These are phyloP conservation scores for Irpex rosettiformis DNA, from an alignment of 1,284 basidiomycete species.

Conservation along the genomic window DNA sequence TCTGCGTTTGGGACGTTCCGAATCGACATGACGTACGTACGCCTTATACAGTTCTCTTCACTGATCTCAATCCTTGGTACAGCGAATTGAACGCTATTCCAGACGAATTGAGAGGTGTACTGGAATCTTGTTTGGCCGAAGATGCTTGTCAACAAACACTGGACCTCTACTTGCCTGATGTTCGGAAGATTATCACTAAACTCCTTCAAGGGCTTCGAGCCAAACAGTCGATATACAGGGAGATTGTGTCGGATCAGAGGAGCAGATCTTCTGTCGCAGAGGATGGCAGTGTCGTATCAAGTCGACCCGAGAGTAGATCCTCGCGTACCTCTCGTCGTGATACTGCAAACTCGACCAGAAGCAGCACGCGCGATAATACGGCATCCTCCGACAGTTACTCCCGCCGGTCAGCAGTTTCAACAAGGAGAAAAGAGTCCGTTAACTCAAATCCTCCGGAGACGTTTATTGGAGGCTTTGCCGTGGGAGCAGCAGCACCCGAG, in stretches of 20 bases:
- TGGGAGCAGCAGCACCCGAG: constrained; percentile 14
- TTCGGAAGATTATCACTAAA: constrained; percentile 91
- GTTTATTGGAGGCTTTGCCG: constrained; percentile 51
- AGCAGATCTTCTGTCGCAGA: constrained; percentile 43
- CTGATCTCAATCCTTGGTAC: constrained; percentile 6
- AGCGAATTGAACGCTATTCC: constrained; percentile 91
- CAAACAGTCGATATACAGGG: constrained; percentile 83
- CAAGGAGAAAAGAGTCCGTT: constrained; percentile 30
- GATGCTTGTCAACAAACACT: constrained; percentile 85
- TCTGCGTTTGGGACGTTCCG: constrained; percentile 83
- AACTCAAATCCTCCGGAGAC: constrained; percentile 29
- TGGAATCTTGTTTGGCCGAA: constrained; percentile 90
- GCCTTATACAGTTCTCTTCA: constrained; percentile 4
- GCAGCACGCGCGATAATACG: constrained; percentile 11
- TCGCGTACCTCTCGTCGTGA: constrained; percentile 26
- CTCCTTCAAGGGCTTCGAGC: constrained; percentile 88
- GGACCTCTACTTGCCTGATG: constrained; percentile 86
- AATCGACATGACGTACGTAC: constrained; percentile 87
- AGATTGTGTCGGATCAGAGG: constrained; percentile 56
- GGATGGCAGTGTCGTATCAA: constrained; percentile 27
- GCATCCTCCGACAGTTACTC: constrained; percentile 20
- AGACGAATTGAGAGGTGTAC: constrained; percentile 81
- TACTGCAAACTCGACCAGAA: constrained; percentile 19
- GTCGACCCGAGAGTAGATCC: constrained; percentile 52
- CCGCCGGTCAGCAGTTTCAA: constrained; percentile 15